phyloP scores from a whole-genome alignment of 2,329 filamentous ascomycete species.

The Colletotrichum tropicale region DNA sequence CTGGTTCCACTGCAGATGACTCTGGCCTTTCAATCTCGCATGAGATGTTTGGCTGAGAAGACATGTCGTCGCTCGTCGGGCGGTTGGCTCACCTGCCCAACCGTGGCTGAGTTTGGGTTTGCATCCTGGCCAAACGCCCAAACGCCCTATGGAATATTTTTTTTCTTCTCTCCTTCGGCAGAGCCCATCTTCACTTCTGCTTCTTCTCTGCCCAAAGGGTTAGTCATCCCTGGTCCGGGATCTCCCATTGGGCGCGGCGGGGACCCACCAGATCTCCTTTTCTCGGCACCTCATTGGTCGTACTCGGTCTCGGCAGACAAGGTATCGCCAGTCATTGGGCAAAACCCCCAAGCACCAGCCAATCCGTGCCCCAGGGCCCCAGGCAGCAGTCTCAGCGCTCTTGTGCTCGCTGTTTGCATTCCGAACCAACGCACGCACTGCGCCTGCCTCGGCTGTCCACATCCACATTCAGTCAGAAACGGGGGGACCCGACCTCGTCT shows the following conservation, averaged over 20 bases:
- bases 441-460: background rate
- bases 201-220: background rate
- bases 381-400: constrained; percentile 3
- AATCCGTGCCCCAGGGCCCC: background rate
- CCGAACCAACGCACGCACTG: background rate
- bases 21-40: background rate
- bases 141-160: background rate
- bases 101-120: background rate
- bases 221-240: background rate
- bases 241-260: background rate
- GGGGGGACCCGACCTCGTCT: background rate
- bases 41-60: background rate
- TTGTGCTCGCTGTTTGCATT: background rate
- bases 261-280: background rate
- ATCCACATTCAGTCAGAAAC: background rate
- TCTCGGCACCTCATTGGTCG: background rate
- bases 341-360: background rate
- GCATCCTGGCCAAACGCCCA: background rate
- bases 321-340: background rate
- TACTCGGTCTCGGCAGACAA: background rate
- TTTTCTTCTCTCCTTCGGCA: background rate
- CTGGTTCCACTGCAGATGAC: background rate
- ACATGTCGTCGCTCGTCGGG: background rate
- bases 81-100: background rate
- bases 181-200: background rate